Percentiles rank a stretch among this genome's conserved stretches.
Evolutionary conservation across 257 asterid species (phyloP).

Genomic region (Avicennia marina): DNA sequence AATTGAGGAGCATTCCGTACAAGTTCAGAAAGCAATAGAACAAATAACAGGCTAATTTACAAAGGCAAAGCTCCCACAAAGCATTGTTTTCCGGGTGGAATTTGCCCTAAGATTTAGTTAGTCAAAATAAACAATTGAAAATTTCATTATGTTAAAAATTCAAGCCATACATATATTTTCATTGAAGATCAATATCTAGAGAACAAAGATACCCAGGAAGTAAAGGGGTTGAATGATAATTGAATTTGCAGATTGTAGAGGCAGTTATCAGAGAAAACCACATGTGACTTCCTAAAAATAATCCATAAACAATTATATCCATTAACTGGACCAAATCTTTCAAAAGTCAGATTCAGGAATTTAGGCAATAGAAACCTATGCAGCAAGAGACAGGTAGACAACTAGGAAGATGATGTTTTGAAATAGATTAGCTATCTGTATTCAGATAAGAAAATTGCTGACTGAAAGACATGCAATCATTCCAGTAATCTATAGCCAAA

Average conservation of each 20-base stretch:
- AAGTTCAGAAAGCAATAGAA: too few species aligned
- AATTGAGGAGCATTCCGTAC: too few species aligned
- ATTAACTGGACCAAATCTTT: constrained; percentile 2
- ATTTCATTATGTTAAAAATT: too few species aligned
- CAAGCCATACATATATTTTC: too few species aligned
- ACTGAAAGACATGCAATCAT: background rate
- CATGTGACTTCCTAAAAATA: constrained; percentile 8
- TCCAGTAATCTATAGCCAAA: background rate
- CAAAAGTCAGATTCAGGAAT: constrained; percentile 1
- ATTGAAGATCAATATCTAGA: background rate
- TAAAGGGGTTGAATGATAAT: constrained; percentile 10
- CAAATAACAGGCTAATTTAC: too few species aligned
- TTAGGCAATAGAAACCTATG: constrained; percentile 5
- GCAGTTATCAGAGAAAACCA: constrained; percentile 7
- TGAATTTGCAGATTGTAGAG: constrained; percentile 11
- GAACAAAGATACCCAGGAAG: constrained; percentile 6
- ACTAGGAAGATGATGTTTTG: constrained; percentile 7
- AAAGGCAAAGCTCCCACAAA: too few species aligned
- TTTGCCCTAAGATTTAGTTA: too few species aligned
- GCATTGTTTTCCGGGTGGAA: too few species aligned
- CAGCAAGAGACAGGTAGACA: background rate
- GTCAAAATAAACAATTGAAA: too few species aligned
- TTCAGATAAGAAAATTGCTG: constrained; percentile 5
- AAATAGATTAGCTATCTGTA: constrained; percentile 7
- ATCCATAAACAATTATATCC: constrained; percentile 3